These are phyloP conservation scores for Penicillium freii DNA, from an alignment of 2,329 filamentous ascomycete genomes.

Conservation along the genomic window DNA sequence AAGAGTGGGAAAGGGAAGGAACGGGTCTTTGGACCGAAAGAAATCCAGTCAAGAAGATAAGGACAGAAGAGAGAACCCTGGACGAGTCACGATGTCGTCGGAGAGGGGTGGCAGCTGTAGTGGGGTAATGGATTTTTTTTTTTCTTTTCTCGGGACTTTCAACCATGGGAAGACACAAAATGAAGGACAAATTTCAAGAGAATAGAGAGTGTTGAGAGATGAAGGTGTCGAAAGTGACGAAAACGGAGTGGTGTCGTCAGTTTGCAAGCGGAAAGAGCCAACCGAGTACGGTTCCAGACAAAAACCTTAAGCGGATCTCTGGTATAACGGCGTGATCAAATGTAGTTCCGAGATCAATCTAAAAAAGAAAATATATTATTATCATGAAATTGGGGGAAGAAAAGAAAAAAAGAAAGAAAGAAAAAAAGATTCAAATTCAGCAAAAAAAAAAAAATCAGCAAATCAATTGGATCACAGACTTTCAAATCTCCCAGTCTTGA, in stretches of 20 bases:
- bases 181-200: background rate
- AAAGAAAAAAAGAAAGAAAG: background rate
- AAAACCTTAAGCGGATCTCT: slow-evolving; percentile 29
- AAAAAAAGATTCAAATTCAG: background rate
- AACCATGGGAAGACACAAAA: slow-evolving; percentile 20
- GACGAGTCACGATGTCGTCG: slow-evolving; percentile 26
- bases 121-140: slow-evolving; percentile 14
- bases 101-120: slow-evolving; percentile 20
- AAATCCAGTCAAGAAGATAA: slow-evolving; percentile 10
- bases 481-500: slow-evolving; percentile 5
- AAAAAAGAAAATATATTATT: background rate
- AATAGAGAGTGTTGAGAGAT: background rate
- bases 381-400: background rate
- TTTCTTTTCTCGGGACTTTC: background rate
- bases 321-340: background rate
- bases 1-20: slow-evolving; percentile 16
- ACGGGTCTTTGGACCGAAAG: slow-evolving; percentile 27
- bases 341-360: background rate
- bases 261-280: slow-evolving; percentile 37
- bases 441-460: slow-evolving; percentile 8
- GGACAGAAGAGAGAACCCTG: slow-evolving; percentile 10
- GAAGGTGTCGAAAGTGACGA: slow-evolving; percentile 20
- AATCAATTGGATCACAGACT: slow-evolving; percentile 12
- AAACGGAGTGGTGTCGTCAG: slow-evolving; percentile 39
- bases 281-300: slow-evolving; percentile 29